Evolutionary conservation across 2,329 filamentous ascomycete genomes (phyloP).

Genomic region (Macrophomina phaseolina): DNA sequence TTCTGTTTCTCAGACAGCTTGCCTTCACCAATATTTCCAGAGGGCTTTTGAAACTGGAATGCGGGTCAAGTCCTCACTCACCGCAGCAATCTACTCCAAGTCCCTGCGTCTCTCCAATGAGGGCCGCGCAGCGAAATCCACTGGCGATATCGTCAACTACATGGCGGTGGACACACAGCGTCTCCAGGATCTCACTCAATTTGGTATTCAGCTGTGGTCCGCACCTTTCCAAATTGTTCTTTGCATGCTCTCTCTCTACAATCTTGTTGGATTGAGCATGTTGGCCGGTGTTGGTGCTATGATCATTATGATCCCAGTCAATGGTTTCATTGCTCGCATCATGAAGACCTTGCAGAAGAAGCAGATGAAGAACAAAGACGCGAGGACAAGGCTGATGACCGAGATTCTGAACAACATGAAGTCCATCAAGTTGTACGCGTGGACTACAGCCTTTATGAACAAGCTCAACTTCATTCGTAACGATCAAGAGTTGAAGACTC

Average conservation of each 20-base stretch:
- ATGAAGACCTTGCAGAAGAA: conserved; percentile 95
- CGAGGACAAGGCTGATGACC: conserved; percentile 89
- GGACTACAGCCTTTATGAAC: conserved; percentile 96
- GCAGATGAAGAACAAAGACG: conserved; percentile 99
- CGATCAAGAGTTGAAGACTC: conserved; percentile 91
- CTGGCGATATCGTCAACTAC: conserved; percentile 98
- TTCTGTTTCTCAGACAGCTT: conserved; percentile 84
- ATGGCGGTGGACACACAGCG: conserved; percentile 99
- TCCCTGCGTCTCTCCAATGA: conserved; percentile 90
- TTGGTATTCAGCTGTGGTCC: conserved; percentile 93
- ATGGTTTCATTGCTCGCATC: conserved; percentile 86
- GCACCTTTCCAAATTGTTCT: conserved; percentile 95
- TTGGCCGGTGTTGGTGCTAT: conserved; percentile 93
- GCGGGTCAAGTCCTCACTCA: conserved; percentile 91
- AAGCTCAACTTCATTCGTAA: conserved; percentile 96
- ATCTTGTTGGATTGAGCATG: conserved; percentile 94
- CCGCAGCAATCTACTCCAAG: conserved; percentile 91
- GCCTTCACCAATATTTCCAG: conserved; percentile 97
- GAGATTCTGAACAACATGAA: conserved; percentile 99
- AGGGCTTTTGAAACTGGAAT: conserved; percentile 93
- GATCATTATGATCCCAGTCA: conserved; percentile 96
- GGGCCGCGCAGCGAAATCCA: conserved; percentile 84
- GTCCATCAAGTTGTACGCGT: conserved; percentile 96
- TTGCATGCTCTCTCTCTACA: conserved; percentile 94
- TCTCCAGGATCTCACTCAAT: conserved; percentile 92